Conservation (phyloP, 2,329 filamentous ascomycete species). For the Phoma sp. region DNA sequence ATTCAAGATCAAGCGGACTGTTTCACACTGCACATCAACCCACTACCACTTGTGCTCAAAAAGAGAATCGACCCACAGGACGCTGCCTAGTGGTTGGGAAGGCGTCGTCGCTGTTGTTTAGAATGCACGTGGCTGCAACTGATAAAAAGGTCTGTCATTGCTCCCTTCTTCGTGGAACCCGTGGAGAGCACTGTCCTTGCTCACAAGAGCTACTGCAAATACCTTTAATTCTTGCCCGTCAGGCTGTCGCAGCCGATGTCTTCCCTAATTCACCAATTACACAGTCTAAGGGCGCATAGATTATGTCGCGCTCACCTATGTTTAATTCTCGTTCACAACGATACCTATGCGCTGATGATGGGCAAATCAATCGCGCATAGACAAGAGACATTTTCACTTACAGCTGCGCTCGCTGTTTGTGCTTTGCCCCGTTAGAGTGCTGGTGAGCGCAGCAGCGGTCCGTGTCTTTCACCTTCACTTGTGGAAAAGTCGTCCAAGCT, state of each 20-base stretch:
- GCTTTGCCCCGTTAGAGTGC: not conserved
- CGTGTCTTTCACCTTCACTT: constrained; percentile 8
- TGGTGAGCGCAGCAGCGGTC: not conserved
- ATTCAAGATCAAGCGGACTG: constrained; percentile 23
- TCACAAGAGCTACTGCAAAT: not conserved
- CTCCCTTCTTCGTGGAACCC: not conserved
- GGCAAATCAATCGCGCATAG: not conserved
- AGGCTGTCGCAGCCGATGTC: too few species aligned
- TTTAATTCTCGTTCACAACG: not conserved
- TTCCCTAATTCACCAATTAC: too few species aligned
- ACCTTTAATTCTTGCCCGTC: not conserved
- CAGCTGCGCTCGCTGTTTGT: not conserved
- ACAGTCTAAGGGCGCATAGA: too few species aligned
- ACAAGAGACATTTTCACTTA: not conserved
- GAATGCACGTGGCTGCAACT: too few species aligned
- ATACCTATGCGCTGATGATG: not conserved
- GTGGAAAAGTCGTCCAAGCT: not conserved
- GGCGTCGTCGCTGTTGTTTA: not conserved
- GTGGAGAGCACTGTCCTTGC: not conserved
- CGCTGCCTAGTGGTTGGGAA: not conserved
- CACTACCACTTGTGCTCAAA: constrained; percentile 15
- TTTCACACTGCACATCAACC: constrained; percentile 17
- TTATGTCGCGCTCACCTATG: too few species aligned
- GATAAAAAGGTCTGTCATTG: not conserved
- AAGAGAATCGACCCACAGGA: not conserved